phyloP scores from a whole-genome alignment of 2,329 filamentous ascomycete species.

The Mariannaea elegans region DNA sequence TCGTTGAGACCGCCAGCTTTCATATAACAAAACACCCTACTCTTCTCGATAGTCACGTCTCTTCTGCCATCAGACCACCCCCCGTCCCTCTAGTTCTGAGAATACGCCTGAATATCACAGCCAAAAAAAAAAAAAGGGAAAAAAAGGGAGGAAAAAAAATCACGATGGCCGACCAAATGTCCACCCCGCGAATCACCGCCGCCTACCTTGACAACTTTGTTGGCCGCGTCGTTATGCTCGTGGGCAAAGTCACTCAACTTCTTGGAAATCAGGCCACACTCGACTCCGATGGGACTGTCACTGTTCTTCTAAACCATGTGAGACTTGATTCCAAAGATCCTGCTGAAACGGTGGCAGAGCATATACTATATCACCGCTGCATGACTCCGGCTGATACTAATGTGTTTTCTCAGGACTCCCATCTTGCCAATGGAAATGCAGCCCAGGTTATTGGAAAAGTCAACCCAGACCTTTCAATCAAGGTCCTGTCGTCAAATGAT shows the following conservation, averaged over 20 bases:
- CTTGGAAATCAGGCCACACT: constrained; percentile 83
- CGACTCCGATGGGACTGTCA: constrained; percentile 81
- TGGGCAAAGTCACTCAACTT: constrained; percentile 85
- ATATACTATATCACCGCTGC: background rate
- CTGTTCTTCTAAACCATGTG: constrained; percentile 77
- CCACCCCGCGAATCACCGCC: constrained; percentile 84
- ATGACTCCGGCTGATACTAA: constrained; percentile 15
- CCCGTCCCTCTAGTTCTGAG: too few species aligned
- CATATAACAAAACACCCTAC: too few species aligned
- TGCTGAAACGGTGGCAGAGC: too few species aligned
- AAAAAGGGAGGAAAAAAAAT: constrained; percentile 10
- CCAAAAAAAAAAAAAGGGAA: too few species aligned
- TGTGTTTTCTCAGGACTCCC: constrained; percentile 66
- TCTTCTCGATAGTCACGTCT: too few species aligned
- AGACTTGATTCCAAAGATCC: constrained; percentile 30
- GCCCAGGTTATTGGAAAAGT: constrained; percentile 85
- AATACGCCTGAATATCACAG: too few species aligned
- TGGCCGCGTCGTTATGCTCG: constrained; percentile 79
- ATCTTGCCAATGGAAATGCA: constrained; percentile 74
- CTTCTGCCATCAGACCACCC: too few species aligned
- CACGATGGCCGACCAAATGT: constrained; percentile 71
- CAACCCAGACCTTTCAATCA: constrained; percentile 75
- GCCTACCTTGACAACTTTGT: constrained; percentile 81
- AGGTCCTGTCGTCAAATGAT: constrained; percentile 74
- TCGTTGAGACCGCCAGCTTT: too few species aligned